Percentiles rank a stretch among this genome's conserved stretches.
phyloP scores from a whole-genome alignment of 257 asterid genomes.

The Nicotiana tabacum region DNA sequence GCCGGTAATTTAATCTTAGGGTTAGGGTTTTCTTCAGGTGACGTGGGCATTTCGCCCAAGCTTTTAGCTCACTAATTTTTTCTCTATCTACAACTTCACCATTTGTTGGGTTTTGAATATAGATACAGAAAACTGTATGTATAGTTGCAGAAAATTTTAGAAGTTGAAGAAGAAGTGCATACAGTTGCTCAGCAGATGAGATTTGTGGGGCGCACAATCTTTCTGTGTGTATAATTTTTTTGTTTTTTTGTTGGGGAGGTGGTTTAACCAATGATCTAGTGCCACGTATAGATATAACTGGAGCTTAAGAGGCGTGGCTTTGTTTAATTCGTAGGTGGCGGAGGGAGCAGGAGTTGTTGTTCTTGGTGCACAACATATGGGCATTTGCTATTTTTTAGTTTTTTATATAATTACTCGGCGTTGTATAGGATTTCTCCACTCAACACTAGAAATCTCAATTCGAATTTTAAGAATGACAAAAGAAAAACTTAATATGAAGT shows the following conservation, averaged over 20 bases:
- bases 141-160: background rate
- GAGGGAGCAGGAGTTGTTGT: background rate
- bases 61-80: background rate
- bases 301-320: background rate
- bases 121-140: background rate
- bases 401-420: too few relatives aligned
- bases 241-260: background rate
- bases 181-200: conserved; percentile 17
- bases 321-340: background rate
- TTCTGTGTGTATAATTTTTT: background rate
- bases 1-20: conserved; percentile 12
- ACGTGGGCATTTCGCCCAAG: conserved; percentile 33
- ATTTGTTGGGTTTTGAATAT: background rate
- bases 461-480: too few relatives aligned
- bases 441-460: too few relatives aligned
- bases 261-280: background rate
- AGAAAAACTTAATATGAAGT: too few relatives aligned
- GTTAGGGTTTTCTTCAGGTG: conserved; percentile 38
- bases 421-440: too few relatives aligned
- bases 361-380: background rate
- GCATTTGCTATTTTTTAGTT: background rate
- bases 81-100: background rate
- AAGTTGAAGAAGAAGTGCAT: conserved; percentile 12
- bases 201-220: conserved; percentile 32
- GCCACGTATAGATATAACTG: background rate